These are phyloP conservation scores for Raphanus sativus DNA, from an alignment of 345 rosid species.

Conservation along the genomic window DNA sequence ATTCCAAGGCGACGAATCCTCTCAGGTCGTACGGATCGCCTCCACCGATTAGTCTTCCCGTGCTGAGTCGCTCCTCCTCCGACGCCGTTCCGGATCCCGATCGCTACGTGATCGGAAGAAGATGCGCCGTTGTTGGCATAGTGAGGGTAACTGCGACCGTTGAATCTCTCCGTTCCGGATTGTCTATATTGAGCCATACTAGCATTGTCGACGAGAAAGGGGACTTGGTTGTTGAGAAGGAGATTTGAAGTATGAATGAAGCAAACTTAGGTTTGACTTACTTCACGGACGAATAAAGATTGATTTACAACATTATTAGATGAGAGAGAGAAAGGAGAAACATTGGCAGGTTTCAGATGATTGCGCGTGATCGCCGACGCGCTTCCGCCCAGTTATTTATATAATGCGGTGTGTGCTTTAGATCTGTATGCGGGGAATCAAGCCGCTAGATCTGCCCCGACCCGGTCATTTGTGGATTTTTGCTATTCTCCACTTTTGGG, in stretches of 20 bases:
- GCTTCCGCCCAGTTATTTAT: slow-evolving; percentile 13
- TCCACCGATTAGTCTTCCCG: slow-evolving; percentile 52
- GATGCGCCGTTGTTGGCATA: background rate
- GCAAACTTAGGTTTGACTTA: background rate
- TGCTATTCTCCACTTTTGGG: too few species aligned
- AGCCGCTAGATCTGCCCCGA: too few species aligned
- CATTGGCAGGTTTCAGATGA: slow-evolving; percentile 15
- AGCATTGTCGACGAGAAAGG: slow-evolving; percentile 42
- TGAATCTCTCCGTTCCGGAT: slow-evolving; percentile 57
- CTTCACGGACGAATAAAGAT: background rate
- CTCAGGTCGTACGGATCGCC: slow-evolving; percentile 68
- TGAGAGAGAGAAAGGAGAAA: background rate
- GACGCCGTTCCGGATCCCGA: slow-evolving; percentile 51
- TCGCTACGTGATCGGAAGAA: slow-evolving; percentile 55
- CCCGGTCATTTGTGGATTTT: too few species aligned
- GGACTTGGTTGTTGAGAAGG: too few species aligned
- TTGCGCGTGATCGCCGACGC: slow-evolving; percentile 36
- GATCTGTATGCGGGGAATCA: too few species aligned
- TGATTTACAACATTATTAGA: slow-evolving; percentile 6
- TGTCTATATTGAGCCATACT: slow-evolving; percentile 93
- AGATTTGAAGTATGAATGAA: too few species aligned
- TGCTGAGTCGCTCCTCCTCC: slow-evolving; percentile 38
- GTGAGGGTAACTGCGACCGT: slow-evolving; percentile 22
- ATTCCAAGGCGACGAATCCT: slow-evolving; percentile 51
- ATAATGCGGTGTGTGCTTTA: slow-evolving; percentile 1